These are phyloP conservation scores for Excoecaria cochinchinensis DNA, from an alignment of 345 rosid species.

Conservation along the genomic window DNA sequence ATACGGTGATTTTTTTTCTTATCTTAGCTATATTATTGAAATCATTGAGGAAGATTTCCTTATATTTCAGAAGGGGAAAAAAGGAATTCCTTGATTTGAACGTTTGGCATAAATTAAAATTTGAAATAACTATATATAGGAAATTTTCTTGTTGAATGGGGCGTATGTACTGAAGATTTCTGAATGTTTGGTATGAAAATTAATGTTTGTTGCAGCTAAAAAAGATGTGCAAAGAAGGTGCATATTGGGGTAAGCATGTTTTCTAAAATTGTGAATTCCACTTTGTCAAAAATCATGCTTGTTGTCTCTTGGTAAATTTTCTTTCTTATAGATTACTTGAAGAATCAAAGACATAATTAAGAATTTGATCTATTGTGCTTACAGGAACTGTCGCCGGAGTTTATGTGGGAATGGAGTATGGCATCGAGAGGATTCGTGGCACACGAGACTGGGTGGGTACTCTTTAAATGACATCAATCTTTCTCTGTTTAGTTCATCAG, in stretches of 20 bases:
- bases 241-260: conserved; percentile 67
- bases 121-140: too few species aligned
- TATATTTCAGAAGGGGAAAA: too few species aligned
- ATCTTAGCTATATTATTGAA: not conserved
- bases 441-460: conserved; percentile 63
- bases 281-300: not conserved
- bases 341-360: not conserved
- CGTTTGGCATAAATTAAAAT: too few species aligned
- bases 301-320: not conserved
- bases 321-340: not conserved
- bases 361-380: not conserved
- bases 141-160: not conserved
- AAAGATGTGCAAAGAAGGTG: conserved; percentile 89
- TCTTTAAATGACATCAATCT: not conserved
- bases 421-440: conserved; percentile 69
- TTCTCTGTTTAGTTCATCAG: not conserved
- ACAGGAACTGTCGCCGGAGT: conserved; percentile 71
- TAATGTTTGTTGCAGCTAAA: conserved; percentile 54
- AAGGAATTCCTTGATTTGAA: too few species aligned
- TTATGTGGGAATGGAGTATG: conserved; percentile 73
- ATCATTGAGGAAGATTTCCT: too few species aligned
- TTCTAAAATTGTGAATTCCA: not conserved
- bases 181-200: not conserved
- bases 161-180: too few species aligned
- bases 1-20: conserved; percentile 44